Base-by-base conservation (phyloP, 2,329 filamentous ascomycete species). In the Exophiala calicioides region DNA sequence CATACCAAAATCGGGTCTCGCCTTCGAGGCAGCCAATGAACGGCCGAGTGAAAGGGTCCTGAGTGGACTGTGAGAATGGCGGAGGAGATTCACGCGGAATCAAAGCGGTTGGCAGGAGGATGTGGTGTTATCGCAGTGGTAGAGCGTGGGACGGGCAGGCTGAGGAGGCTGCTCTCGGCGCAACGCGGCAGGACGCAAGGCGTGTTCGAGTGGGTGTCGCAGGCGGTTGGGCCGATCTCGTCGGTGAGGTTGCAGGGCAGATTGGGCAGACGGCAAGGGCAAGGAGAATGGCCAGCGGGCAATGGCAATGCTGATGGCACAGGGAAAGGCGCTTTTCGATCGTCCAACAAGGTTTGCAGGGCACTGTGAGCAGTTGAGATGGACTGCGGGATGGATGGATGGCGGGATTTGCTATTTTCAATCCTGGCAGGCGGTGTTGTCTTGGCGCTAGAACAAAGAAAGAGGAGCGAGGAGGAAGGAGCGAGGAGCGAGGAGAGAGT, bases 351-450 rank as follows among this genome's bases (percentile, higher is more conserved):
- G 27, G 5, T 13, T 44, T 26, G 21, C 42, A 34, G 36, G 27
- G 30, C n/a, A n/a, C n/a, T n/a, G n/a, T n/a, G n/a, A n/a, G 30
- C 35, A 38, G 35, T 38, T 19, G n/a, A 20, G 20, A 20, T 36
- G 38, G 31, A 44, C 33, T 35, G 35, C 33, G 32, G 38, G 33
- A 31, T 43, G 47, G 13, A n/a, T n/a, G n/a, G 35, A 38, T 36
- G 44, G 37, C 37, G 44, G 24, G 50, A 53, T 53, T 53, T 48
- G 50, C 46, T 44, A 53, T 50, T 53, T 53, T 50, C 44, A 51
- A 54, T 51, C 52, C 52, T 50, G 44, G 47, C 51, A 53, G 48
- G 50, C 47, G 47, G 47, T 50, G 47, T 45, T 19, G 13, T 21
- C 40, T 44, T 37, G 29, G 39, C 27, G 16, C 21, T 16, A 16